Evolutionary conservation across 1,284 basidiomycete genomes (phyloP), one percentile per base, ranked within the genome.

Genomic region (Tilletia setariae): DNA sequence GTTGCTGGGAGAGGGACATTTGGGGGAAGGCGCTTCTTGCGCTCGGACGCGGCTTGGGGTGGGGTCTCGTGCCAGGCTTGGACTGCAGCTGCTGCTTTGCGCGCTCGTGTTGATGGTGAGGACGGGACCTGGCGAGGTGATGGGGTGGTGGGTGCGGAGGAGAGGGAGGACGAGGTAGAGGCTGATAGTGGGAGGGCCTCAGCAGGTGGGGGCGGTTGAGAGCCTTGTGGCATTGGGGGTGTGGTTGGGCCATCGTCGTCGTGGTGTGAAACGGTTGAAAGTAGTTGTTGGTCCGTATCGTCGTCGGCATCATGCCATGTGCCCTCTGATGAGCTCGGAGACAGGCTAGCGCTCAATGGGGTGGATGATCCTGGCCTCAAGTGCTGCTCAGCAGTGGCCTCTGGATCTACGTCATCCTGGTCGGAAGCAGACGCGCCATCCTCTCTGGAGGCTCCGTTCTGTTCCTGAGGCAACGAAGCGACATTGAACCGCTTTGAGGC

Each of bases 241-340:
- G 35, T 40, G 35, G 35, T 40, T 6, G 35, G 35, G 35, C 35
- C 35, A 6, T 40, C 35, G 35, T 40, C 6, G 4, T 40, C 35
- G 6, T 40, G 35, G 11, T 40, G 35, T 40, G 35, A 40, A 40
- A 40, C 35, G 35, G 35, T 11, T 40, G 35, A 40, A 40, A 11
- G 30, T 2, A 19, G 30, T 30, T 61, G 30, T 8, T 61, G 28
- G 56, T 61, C 56, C 15, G 28, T 13, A 15, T 61, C 56, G 30
- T 61, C 30, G 15, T 40, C 56, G 13, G 56, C 56, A 30, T 61
- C 56, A 40, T 61, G 56, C 56, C 56, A 61, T 35, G 56, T 32
- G 30, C 56, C 56, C 15, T 61, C 56, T 11, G 56, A 61, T 6
- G 35, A 40, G 11, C 35, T 40, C 35, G 35, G 35, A 40, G 35